phyloP scores from a whole-genome alignment of 345 rosid genomes.

The Bruguiera parviflora region DNA sequence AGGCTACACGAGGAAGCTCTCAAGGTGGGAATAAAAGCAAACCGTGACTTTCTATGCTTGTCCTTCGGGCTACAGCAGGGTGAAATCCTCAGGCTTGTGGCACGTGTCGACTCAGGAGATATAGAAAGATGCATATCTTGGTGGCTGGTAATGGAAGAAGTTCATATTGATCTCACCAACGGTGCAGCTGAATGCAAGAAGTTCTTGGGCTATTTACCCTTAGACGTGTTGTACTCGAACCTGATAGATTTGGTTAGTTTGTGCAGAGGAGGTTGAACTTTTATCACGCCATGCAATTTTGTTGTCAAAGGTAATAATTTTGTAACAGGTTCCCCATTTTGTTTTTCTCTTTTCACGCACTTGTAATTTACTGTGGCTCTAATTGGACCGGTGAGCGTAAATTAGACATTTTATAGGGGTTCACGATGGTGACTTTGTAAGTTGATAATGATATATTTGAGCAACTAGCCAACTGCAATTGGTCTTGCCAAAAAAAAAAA shows the following conservation, averaged over 20 bases:
- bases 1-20: slow-evolving; percentile 93
- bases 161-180: slow-evolving; percentile 32
- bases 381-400: too few relatives aligned
- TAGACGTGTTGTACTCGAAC: slow-evolving; percentile 57
- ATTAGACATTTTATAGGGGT: too few relatives aligned
- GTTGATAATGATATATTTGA: too few relatives aligned
- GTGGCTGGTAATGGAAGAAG: slow-evolving; percentile 88
- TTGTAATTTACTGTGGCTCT: too few relatives aligned
- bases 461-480: too few relatives aligned
- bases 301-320: too few relatives aligned
- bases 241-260: slow-evolving; percentile 76
- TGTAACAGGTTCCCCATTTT: too few relatives aligned
- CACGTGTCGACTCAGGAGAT: slow-evolving; percentile 76
- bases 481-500: too few relatives aligned
- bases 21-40: slow-evolving; percentile 70
- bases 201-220: slow-evolving; percentile 69
- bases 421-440: too few relatives aligned
- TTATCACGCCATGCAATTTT: neutral
- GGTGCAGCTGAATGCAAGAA: slow-evolving; percentile 54
- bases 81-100: slow-evolving; percentile 72
- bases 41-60: slow-evolving; percentile 62
- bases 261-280: slow-evolving; percentile 34
- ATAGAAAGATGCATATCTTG: slow-evolving; percentile 66
- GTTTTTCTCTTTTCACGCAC: too few relatives aligned
- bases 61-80: slow-evolving; percentile 81